phyloP scores from a whole-genome alignment of 345 rosid species.

The Anacardium occidentale region DNA sequence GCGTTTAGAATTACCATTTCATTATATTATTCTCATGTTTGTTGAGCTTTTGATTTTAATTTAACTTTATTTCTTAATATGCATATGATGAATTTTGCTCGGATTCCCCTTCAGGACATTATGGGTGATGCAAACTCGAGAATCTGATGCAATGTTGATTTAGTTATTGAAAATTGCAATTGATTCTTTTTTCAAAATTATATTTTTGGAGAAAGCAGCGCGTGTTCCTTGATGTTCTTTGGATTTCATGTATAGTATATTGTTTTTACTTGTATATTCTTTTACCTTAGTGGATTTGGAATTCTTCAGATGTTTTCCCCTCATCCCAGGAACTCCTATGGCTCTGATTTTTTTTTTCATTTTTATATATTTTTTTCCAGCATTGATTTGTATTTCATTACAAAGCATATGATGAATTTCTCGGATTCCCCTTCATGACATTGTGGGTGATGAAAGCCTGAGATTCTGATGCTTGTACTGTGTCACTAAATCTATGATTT shows the following conservation, averaged over 20 bases:
- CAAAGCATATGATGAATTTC: constrained; percentile 49
- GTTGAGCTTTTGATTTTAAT: not conserved
- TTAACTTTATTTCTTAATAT: not conserved
- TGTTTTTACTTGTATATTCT: not conserved
- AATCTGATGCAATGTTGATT: constrained; percentile 44
- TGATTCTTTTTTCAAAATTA: not conserved
- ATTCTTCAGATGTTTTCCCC: not conserved
- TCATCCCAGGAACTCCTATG: not conserved
- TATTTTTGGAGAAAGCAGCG: not conserved
- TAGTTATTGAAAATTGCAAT: not conserved
- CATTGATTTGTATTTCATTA: not conserved
- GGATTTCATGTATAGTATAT: not conserved
- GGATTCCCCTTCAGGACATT: constrained; percentile 61
- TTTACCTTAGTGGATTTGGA: not conserved
- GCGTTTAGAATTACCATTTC: not conserved
- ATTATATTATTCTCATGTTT: not conserved
- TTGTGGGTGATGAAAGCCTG: constrained; percentile 58
- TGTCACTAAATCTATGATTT: not conserved
- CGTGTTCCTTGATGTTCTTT: not conserved
- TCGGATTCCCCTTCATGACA: constrained; percentile 77
- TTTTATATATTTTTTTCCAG: too few species aligned
- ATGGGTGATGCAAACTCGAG: constrained; percentile 58
- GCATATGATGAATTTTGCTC: constrained; percentile 51
- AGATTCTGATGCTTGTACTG: constrained; percentile 48
- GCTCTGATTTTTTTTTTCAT: not conserved